A percentile compares a stretch with the other conserved stretches of the same genome.
Conservation (phyloP, 106 monocot genomes). For the Hemerocallis citrina region DNA sequence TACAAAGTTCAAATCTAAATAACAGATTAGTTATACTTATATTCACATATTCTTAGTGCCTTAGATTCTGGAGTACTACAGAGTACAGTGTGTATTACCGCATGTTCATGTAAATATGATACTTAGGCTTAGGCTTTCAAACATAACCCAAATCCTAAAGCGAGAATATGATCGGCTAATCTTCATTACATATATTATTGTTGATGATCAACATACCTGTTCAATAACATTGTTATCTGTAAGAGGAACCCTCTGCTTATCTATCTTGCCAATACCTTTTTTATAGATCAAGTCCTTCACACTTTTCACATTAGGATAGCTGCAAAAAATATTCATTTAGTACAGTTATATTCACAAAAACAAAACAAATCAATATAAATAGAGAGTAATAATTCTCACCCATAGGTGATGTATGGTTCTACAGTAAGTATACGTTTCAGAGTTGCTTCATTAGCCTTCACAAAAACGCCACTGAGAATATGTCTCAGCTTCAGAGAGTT, state of each 20-base stretch:
- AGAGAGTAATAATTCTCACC: conserved; percentile 34
- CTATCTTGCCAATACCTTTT: conserved; percentile 60
- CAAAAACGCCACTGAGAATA: conserved; percentile 63
- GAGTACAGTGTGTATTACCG: too few relatives aligned
- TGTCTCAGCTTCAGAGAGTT: conserved; percentile 52
- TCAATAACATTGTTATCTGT: conserved; percentile 83
- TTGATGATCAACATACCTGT: conserved; percentile 35
- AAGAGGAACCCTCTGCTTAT: conserved; percentile 57
- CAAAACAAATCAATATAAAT: background rate
- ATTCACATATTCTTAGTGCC: too few relatives aligned
- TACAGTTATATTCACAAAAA: background rate
- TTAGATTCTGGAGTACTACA: too few relatives aligned
- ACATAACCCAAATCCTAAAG: too few relatives aligned
- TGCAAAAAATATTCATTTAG: conserved; percentile 17
- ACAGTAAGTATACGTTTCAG: conserved; percentile 59
- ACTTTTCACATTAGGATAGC: conserved; percentile 84
- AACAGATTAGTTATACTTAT: too few relatives aligned
- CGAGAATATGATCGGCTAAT: too few relatives aligned
- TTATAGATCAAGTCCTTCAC: conserved; percentile 84
- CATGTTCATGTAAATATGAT: too few relatives aligned
- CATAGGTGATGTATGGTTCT: conserved; percentile 87
- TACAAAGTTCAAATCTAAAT: too few relatives aligned
- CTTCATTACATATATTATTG: too few relatives aligned
- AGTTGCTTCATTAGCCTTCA: conserved; percentile 52
- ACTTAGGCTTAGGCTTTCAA: too few relatives aligned